phyloP scores from a whole-genome alignment of 2,329 filamentous ascomycete genomes.

The Purpureocillium lavendulum region DNA sequence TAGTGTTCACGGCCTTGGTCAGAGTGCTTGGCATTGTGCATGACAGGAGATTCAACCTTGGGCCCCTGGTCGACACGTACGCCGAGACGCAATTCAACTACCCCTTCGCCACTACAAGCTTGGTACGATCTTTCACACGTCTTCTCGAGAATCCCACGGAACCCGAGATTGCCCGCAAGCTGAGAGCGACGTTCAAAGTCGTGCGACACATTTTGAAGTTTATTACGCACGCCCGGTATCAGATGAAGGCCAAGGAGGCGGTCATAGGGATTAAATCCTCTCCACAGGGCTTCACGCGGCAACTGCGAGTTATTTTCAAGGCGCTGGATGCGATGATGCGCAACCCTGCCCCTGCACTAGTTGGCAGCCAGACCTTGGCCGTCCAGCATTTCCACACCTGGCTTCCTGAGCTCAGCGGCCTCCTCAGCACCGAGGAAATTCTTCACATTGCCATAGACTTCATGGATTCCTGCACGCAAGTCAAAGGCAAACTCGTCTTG shows the following conservation, averaged over 20 bases:
- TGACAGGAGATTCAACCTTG: conserved; percentile 86
- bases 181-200: conserved; percentile 91
- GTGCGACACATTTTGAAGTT: conserved; percentile 90
- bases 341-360: conserved; percentile 73
- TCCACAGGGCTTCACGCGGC: conserved; percentile 66
- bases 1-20: conserved; percentile 85
- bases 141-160: conserved; percentile 78
- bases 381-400: conserved; percentile 96
- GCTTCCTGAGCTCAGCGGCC: conserved; percentile 79
- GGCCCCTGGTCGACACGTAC: conserved; percentile 85
- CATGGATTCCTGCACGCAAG: conserved; percentile 79
- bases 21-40: conserved; percentile 88
- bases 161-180: conserved; percentile 70
- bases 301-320: conserved; percentile 82
- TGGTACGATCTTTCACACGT: conserved; percentile 79
- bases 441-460: conserved; percentile 88
- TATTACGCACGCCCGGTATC: conserved; percentile 78
- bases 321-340: conserved; percentile 85
- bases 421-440: conserved; percentile 76
- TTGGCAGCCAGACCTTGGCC: conserved; percentile 89
- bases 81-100: conserved; percentile 85
- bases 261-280: conserved; percentile 75
- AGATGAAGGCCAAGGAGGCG: conserved; percentile 82
- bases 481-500: conserved; percentile 83
- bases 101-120: conserved; percentile 80